Conservation (phyloP, 257 asterid genomes). For the Nicotiana knightiana region DNA sequence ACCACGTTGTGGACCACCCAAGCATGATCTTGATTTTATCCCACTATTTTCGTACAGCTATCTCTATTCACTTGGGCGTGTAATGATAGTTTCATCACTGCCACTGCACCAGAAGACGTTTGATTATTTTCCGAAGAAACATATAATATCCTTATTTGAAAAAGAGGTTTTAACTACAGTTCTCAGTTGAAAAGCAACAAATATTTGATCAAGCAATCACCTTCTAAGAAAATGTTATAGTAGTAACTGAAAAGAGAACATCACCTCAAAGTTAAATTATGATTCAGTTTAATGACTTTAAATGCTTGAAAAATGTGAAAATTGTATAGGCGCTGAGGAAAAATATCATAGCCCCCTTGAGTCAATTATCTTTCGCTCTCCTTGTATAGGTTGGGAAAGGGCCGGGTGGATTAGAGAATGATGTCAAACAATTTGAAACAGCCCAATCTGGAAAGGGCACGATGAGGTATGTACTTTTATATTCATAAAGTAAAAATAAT, state of each 20-base stretch:
- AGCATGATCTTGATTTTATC: conserved; percentile 15
- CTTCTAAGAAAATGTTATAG: not conserved
- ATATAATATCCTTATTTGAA: not conserved
- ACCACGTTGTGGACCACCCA: conserved; percentile 85
- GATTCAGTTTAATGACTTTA: not conserved
- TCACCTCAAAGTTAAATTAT: not conserved
- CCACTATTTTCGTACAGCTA: conserved; percentile 62
- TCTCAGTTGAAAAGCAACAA: no score
- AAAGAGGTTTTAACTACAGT: not conserved
- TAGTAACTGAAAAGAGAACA: no score
- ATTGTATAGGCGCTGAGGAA: not conserved
- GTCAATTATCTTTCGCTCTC: no score
- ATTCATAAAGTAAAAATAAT: no score
- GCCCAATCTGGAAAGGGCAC: not conserved
- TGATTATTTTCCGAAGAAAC: not conserved
- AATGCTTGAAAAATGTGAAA: not conserved
- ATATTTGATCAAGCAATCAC: not conserved
- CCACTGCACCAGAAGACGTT: conserved; percentile 33
- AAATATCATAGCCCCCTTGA: no score
- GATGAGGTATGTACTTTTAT: not conserved
- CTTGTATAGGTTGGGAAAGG: no score
- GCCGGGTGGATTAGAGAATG: not conserved
- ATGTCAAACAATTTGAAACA: not conserved
- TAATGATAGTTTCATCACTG: conserved; percentile 49
- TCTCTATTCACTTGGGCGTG: conserved; percentile 57